Conservation (phyloP, 139 green algal genomes). For the Protoeuglena noctilucae region DNA sequence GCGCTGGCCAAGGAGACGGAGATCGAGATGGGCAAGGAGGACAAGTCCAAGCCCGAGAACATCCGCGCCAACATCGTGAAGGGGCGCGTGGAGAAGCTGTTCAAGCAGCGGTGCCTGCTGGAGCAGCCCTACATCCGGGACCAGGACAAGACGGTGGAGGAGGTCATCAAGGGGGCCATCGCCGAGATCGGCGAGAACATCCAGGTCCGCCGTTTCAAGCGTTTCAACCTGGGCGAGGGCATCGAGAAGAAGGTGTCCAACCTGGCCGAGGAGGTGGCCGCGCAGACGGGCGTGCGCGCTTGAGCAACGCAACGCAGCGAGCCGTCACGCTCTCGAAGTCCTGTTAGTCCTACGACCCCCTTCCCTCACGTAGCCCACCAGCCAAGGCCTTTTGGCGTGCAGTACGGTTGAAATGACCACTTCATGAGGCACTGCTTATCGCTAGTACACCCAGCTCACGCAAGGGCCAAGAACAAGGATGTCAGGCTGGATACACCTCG, state of each 20-base stretch:
- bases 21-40: conserved; percentile 93
- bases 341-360: too few relatives aligned
- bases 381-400: too few relatives aligned
- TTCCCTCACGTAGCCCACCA: too few relatives aligned
- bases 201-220: conserved; percentile 55
- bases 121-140: conserved; percentile 90
- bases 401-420: too few relatives aligned
- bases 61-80: conserved; percentile 93
- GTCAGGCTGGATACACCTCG: too few relatives aligned
- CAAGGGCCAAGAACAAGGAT: too few relatives aligned
- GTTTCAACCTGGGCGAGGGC: conserved; percentile 85
- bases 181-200: conserved; percentile 87
- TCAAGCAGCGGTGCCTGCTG: conserved; percentile 62
- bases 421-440: too few relatives aligned
- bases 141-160: conserved; percentile 67
- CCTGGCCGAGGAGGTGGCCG: conserved; percentile 89
- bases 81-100: conserved; percentile 77
- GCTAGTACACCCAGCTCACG: too few relatives aligned
- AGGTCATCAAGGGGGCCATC: conserved; percentile 79
- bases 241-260: conserved; percentile 85
- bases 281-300: conserved; percentile 54
- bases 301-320: too few relatives aligned
- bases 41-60: conserved; percentile 82
- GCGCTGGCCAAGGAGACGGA: conserved; percentile 65
- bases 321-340: too few relatives aligned